Conservation (phyloP, 2,329 filamentous ascomycete species). For the Colletotrichum gigasporum region DNA sequence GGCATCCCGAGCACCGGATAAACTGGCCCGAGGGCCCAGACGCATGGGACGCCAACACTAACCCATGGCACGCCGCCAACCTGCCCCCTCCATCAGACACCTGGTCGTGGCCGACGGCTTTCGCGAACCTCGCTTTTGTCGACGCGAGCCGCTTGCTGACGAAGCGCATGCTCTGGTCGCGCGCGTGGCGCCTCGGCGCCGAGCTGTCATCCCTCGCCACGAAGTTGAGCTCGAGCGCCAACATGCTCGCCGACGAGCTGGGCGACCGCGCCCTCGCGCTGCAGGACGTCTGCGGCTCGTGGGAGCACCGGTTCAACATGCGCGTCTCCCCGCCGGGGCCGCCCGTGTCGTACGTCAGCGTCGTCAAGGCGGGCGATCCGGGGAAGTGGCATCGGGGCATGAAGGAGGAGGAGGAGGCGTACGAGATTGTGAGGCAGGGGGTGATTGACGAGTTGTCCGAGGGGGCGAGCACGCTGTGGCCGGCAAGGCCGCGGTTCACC, state of each 20-base stretch:
- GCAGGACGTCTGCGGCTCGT: constrained; percentile 29
- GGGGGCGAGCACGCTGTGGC: constrained; percentile 54
- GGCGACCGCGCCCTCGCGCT: constrained; percentile 31
- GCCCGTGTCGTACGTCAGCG: constrained; percentile 37
- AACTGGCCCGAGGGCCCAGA: constrained; percentile 35
- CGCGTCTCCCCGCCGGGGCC: not conserved
- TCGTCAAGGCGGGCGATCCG: constrained; percentile 45
- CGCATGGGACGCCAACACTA: not conserved
- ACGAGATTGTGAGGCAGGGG: constrained; percentile 40
- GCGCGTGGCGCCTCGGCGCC: constrained; percentile 51
- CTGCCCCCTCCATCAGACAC: not conserved
- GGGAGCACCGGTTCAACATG: not conserved
- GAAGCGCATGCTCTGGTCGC: constrained; percentile 41
- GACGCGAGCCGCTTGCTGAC: constrained; percentile 23
- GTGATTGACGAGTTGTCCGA: constrained; percentile 54
- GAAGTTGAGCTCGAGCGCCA: constrained; percentile 24
- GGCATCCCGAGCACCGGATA: constrained; percentile 45
- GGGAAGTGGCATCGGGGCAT: constrained; percentile 22
- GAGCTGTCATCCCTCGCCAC: no score
- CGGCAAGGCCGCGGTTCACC: constrained; percentile 41
- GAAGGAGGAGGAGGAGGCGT: constrained; percentile 25
- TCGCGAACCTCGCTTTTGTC: constrained; percentile 35
- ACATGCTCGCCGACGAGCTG: constrained; percentile 18
- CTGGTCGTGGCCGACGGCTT: constrained; percentile 35
- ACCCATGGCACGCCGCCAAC: not conserved